phyloP scores from a whole-genome alignment of 2,329 filamentous ascomycete species.

The Arthrinium phaeospermum region DNA sequence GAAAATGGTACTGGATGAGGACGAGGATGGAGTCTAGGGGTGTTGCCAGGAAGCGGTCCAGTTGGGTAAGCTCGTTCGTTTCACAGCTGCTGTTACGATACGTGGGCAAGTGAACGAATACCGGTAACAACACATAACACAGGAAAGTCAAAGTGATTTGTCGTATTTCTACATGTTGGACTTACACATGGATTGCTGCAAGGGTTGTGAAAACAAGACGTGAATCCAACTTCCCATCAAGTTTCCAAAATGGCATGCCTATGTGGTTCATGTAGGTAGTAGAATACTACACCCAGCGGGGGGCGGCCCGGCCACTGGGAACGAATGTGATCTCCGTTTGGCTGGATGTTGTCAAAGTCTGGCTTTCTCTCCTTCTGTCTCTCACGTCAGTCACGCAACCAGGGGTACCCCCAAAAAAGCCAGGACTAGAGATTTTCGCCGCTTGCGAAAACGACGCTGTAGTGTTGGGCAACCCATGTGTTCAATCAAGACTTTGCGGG shows the following conservation, averaged over 20 bases:
- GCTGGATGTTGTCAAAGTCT: not conserved
- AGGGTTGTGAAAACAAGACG: not conserved
- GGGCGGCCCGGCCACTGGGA: not conserved
- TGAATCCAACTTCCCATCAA: not conserved
- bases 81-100: not conserved
- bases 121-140: not conserved
- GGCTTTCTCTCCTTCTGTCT: not conserved
- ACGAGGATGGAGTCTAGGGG: slow-evolving; percentile 23
- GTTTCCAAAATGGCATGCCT: not conserved
- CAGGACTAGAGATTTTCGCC: not conserved
- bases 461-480: not conserved
- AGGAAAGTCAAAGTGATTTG: not conserved
- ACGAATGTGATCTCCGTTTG: not conserved
- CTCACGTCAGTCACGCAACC: not conserved
- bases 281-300: not conserved
- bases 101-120: not conserved
- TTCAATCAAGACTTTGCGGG: not conserved
- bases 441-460: not conserved
- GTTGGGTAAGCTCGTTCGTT: not conserved
- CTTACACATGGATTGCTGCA: not conserved
- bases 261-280: not conserved
- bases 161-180: not conserved
- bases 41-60: not conserved
- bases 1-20: slow-evolving; percentile 71
- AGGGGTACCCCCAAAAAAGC: not conserved